A percentile compares a stretch with the other conserved stretches of the same genome.
Evolutionary conservation across 345 rosid species (phyloP).

Genomic region (Brassica rapa): DNA sequence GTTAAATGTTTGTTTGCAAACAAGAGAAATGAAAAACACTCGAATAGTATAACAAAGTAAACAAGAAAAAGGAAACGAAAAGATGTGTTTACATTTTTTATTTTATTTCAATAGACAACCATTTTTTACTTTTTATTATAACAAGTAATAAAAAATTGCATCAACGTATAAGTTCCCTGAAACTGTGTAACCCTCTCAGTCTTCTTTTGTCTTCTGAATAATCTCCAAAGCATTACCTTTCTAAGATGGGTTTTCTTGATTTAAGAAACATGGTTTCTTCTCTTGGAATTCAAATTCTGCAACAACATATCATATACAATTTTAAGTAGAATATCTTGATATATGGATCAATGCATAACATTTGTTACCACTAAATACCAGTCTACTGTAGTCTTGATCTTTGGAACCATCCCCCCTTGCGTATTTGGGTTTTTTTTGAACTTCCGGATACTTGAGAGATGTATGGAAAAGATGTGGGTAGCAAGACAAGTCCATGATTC

Average conservation of each 20-base stretch:
- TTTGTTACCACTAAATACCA: slow-evolving; percentile 42
- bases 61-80: neutral
- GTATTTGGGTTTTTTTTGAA: slow-evolving; percentile 31
- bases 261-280: slow-evolving; percentile 58
- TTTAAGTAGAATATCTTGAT: neutral
- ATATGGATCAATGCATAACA: slow-evolving; percentile 3
- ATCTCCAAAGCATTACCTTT: slow-evolving; percentile 13
- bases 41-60: neutral
- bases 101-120: neutral
- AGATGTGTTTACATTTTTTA: neutral
- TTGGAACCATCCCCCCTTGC: slow-evolving; percentile 50
- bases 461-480: slow-evolving; percentile 65
- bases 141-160: slow-evolving; percentile 23
- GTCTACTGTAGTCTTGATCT: slow-evolving; percentile 52
- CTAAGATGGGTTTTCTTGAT: slow-evolving; percentile 8
- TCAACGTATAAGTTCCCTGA: slow-evolving; percentile 5
- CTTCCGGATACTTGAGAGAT: slow-evolving; percentile 49
- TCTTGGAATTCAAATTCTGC: slow-evolving; percentile 54
- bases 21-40: too few relatives aligned
- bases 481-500: slow-evolving; percentile 56
- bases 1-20: too few relatives aligned
- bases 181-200: slow-evolving; percentile 14
- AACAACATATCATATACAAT: neutral
- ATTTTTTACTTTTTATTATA: neutral
- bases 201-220: slow-evolving; percentile 8